Percentiles rank a stretch among this genome's conserved stretches.
Conservation (phyloP, 805 yeast genomes). For the Saccharomycopsis sp. region DNA sequence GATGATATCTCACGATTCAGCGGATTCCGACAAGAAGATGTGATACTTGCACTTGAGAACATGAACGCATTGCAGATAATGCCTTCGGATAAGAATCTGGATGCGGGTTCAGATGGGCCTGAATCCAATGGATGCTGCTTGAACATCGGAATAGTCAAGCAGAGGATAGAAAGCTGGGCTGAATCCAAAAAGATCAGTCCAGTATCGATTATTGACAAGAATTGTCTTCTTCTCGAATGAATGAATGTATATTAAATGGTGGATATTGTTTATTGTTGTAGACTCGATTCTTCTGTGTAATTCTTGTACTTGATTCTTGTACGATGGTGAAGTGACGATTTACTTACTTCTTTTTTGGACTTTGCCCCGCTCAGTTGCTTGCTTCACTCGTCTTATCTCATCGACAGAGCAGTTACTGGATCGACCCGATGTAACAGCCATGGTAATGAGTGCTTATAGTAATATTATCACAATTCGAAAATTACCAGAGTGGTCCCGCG, state of each 20-base stretch:
- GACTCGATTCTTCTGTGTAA: too few relatives aligned
- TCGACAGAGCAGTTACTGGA: too few relatives aligned
- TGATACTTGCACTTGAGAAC: slow-evolving; percentile 50
- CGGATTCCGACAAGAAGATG: slow-evolving; percentile 59
- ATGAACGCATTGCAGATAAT: slow-evolving; percentile 38
- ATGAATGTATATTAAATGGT: neutral
- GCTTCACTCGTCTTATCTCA: too few relatives aligned
- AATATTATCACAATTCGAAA: too few relatives aligned
- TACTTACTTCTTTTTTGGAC: too few relatives aligned
- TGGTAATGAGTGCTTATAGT: too few relatives aligned
- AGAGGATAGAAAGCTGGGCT: slow-evolving; percentile 5
- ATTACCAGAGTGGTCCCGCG: too few relatives aligned
- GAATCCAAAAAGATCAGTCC: neutral
- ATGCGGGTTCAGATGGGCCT: neutral
- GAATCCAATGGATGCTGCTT: neutral
- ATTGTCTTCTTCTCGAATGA: neutral
- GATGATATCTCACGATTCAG: slow-evolving; percentile 47
- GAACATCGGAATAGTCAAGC: neutral
- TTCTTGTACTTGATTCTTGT: too few relatives aligned
- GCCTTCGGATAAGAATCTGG: neutral
- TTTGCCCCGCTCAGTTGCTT: too few relatives aligned
- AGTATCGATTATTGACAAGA: neutral
- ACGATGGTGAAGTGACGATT: too few relatives aligned
- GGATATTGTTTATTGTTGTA: too few relatives aligned
- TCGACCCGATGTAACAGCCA: too few relatives aligned